Percentiles rank a stretch among this genome's conserved stretches.
These are phyloP conservation scores for Trichosanthes truncata DNA, from an alignment of 306 rosid species.

Conservation along the genomic window DNA sequence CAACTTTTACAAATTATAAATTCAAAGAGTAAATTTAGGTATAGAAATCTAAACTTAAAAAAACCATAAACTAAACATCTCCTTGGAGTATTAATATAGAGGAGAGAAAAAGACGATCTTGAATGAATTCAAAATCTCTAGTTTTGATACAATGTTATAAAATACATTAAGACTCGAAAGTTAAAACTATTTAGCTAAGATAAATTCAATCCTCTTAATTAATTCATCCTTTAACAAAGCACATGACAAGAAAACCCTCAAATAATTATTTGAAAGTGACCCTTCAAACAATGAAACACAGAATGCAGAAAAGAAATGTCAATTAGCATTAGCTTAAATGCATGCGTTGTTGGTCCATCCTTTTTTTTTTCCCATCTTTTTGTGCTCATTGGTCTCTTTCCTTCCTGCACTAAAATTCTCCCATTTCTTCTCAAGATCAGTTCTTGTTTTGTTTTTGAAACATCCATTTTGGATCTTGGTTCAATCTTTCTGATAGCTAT, in stretches of 20 bases:
- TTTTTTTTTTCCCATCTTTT: not conserved
- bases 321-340: not conserved
- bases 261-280: conserved; percentile 5
- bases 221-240: not conserved
- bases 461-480: conserved; percentile 11
- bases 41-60: not conserved
- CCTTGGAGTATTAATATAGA: not conserved
- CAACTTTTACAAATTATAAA: not conserved
- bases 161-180: not conserved
- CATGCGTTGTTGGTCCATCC: not conserved
- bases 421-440: not conserved
- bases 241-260: not conserved
- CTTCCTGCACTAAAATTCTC: not conserved
- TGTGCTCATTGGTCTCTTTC: not conserved
- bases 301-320: not conserved
- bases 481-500: conserved; percentile 8
- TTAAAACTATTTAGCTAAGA: not conserved
- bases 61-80: not conserved
- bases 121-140: not conserved
- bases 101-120: no score
- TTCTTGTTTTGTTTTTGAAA: not conserved
- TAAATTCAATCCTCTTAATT: not conserved
- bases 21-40: not conserved
- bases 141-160: not conserved
- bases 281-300: not conserved